Conservation (phyloP, 106 monocot species). For the Narthecium ossifragum region DNA sequence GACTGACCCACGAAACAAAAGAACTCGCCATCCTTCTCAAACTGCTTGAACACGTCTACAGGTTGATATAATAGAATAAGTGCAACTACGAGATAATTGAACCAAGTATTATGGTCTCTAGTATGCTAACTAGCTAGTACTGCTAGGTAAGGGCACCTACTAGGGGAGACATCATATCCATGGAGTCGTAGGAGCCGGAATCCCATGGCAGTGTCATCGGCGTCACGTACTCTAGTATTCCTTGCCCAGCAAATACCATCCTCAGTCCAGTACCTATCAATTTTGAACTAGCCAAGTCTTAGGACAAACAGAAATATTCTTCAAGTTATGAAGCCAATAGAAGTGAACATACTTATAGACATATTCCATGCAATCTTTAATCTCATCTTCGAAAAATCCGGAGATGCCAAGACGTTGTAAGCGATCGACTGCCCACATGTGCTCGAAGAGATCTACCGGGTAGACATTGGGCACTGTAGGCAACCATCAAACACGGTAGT, state of each 20-base stretch:
- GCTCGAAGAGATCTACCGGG: conserved; percentile 96
- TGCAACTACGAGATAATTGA: background rate
- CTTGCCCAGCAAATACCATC: conserved; percentile 93
- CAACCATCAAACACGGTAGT: no score
- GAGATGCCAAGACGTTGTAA: conserved; percentile 82
- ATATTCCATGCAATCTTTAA: conserved; percentile 57
- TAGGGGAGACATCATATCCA: conserved; percentile 83
- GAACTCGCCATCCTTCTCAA: conserved; percentile 79
- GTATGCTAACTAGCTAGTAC: background rate
- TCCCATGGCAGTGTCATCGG: conserved; percentile 93
- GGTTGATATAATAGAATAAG: background rate
- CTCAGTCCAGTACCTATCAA: conserved; percentile 52
- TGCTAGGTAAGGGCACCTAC: conserved; percentile 17
- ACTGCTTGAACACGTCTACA: conserved; percentile 68
- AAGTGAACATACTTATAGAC: conserved; percentile 35
- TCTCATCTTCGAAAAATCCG: conserved; percentile 70
- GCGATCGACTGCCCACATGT: conserved; percentile 82
- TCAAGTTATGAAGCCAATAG: no score
- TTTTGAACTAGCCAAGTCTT: background rate
- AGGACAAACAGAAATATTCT: background rate
- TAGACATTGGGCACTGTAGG: conserved; percentile 89
- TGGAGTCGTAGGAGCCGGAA: conserved; percentile 82
- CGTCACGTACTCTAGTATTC: conserved; percentile 52
- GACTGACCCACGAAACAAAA: conserved; percentile 86
- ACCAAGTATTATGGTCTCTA: background rate